Percentiles rank a stretch among this genome's conserved stretches.
phyloP scores from a whole-genome alignment of 192 early-diverging fungal genomes.

The Martensiomyces pterosporus region DNA sequence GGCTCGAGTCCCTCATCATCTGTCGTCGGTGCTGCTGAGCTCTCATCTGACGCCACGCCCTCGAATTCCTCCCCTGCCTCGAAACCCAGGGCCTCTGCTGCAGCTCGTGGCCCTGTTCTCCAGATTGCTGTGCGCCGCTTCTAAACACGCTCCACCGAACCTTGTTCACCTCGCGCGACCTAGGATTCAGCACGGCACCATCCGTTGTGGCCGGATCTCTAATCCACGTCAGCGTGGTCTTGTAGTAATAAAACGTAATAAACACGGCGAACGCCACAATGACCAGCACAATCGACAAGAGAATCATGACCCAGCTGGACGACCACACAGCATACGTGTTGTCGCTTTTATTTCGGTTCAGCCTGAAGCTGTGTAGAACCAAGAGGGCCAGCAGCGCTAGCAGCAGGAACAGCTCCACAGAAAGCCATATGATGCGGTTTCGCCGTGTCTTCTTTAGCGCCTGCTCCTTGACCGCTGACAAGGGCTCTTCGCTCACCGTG shows the following conservation, averaged over 20 bases:
- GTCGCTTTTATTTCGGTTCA: conserved; percentile 16
- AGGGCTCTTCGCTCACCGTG: background rate
- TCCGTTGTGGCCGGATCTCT: conserved; percentile 26
- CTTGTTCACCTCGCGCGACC: conserved; percentile 1
- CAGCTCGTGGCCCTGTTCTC: background rate
- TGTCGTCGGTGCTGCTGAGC: conserved; percentile 9
- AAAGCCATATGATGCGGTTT: conserved; percentile 20
- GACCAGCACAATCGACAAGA: conserved; percentile 40
- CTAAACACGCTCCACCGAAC: conserved; percentile 11
- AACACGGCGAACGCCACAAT: conserved; percentile 28
- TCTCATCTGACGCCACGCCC: conserved; percentile 42
- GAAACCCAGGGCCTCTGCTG: conserved; percentile 32
- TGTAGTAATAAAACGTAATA: conserved; percentile 43
- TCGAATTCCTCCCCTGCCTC: conserved; percentile 21
- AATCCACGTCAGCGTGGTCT: conserved; percentile 30
- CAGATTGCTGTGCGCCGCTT: background rate
- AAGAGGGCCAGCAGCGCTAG: conserved; percentile 33
- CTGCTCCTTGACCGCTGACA: conserved; percentile 19
- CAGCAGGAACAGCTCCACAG: conserved; percentile 25
- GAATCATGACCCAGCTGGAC: conserved; percentile 47
- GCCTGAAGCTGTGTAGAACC: conserved; percentile 40
- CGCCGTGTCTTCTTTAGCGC: conserved; percentile 22
- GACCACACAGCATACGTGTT: conserved; percentile 44
- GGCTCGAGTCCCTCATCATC: conserved; percentile 1
- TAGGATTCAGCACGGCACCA: conserved; percentile 12